phyloP scores from a whole-genome alignment of 352 stramenopile species.

The Nothophytophthora sp. region DNA sequence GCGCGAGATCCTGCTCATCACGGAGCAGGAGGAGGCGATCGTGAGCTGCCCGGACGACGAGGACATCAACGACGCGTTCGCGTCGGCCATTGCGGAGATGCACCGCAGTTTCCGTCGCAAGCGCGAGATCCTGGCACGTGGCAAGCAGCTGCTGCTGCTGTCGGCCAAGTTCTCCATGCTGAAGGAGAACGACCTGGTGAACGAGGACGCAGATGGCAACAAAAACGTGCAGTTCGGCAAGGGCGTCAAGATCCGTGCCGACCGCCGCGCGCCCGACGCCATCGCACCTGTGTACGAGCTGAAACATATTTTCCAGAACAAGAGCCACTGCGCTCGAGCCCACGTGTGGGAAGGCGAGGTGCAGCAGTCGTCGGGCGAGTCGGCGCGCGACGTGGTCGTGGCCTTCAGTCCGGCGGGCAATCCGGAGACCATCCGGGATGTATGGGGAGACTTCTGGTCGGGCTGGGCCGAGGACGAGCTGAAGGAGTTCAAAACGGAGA shows the following conservation, averaged over 20 bases:
- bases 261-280: conserved; percentile 45
- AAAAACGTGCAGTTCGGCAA: conserved; percentile 86
- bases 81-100: conserved; percentile 67
- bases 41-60: conserved; percentile 73
- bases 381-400: conserved; percentile 68
- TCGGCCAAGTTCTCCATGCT: conserved; percentile 90
- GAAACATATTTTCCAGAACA: conserved; percentile 88
- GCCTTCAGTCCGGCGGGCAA: conserved; percentile 81
- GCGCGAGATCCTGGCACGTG: conserved; percentile 74
- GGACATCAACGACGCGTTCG: conserved; percentile 83
- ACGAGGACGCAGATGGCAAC: conserved; percentile 84
- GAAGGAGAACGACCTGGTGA: conserved; percentile 85
- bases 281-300: conserved; percentile 76
- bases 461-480: conserved; percentile 87
- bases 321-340: conserved; percentile 70
- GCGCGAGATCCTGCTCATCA: conserved; percentile 77
- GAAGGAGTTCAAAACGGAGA: conserved; percentile 75
- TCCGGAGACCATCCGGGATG: conserved; percentile 77
- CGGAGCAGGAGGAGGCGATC: conserved; percentile 81
- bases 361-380: conserved; percentile 27
- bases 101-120: conserved; percentile 76
- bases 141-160: conserved; percentile 76
- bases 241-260: conserved; percentile 75
- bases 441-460: conserved; percentile 88
- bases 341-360: conserved; percentile 83